Conservation (phyloP, 768 basidiomycete genomes). For the Termitomyces sp. region DNA sequence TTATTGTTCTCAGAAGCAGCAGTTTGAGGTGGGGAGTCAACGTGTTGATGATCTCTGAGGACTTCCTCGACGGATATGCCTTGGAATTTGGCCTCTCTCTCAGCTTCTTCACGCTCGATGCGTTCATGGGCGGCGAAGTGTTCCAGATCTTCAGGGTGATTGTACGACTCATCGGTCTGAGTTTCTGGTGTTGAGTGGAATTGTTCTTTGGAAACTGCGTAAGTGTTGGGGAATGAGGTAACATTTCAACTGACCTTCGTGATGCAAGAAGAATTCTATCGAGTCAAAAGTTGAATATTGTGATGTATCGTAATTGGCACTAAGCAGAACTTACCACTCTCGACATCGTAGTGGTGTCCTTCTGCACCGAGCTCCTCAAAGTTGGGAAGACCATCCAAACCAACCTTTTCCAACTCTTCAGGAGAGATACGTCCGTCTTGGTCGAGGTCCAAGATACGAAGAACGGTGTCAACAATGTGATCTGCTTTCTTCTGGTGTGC, state of each 20-base stretch:
- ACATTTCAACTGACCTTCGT: constrained; percentile 63
- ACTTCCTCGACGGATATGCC: constrained; percentile 77
- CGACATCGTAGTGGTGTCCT: constrained; percentile 90
- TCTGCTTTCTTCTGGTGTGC: constrained; percentile 83
- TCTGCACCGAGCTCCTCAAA: constrained; percentile 83
- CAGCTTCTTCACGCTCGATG: constrained; percentile 82
- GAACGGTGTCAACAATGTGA: constrained; percentile 63
- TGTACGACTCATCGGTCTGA: constrained; percentile 93
- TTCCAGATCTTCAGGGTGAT: constrained; percentile 87
- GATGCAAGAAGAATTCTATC: constrained; percentile 90
- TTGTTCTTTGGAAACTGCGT: constrained; percentile 48
- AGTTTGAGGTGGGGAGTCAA: constrained; percentile 1
- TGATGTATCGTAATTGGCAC: not conserved
- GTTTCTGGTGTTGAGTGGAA: constrained; percentile 97
- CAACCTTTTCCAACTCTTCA: constrained; percentile 68
- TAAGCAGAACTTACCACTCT: constrained; percentile 61
- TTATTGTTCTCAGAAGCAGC: constrained; percentile 7
- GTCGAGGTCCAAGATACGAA: constrained; percentile 68
- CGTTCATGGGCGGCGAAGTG: constrained; percentile 86
- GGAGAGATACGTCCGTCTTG: constrained; percentile 63
- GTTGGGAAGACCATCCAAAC: constrained; percentile 72
- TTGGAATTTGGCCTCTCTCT: constrained; percentile 78
- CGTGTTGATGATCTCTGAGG: constrained; percentile 43
- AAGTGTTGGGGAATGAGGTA: not conserved
- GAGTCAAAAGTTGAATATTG: not conserved